Evolutionary conservation across 2,329 filamentous ascomycete species (phyloP), one percentile per base, ranked within the genome.

Genomic region (Colletotrichum echinochloae): DNA sequence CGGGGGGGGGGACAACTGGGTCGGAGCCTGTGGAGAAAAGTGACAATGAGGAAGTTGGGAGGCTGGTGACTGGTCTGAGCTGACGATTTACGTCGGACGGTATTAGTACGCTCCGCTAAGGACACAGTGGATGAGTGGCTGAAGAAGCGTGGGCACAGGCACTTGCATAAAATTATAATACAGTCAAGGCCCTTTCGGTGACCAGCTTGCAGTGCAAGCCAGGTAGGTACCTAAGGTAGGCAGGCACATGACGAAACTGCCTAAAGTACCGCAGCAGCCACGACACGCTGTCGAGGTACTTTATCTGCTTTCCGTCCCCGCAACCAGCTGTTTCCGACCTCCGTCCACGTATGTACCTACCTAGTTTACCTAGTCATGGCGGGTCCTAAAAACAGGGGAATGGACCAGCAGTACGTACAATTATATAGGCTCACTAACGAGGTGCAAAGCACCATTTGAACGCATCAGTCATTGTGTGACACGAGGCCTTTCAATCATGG

Each of bases 271-370:
- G 14, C 20, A 20, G 20, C 30, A 35, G 20, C 51, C 11, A 6
- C 11, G 12, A 54, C 23, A 30, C 35, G 51, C 20, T n/a, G 30
- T 20, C 1, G 48, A 51, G 26, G 26, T 30, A 51, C 48, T 16
- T 28, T 28, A 18, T 51, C 5, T 30, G 5, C 30, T 8, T 39
- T 28, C 7, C 28, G n/a, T 57, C 35, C 35, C 54, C 54, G 54
- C 14, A 57, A 41, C 35, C 54, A 37, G 35, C 28, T 54, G 54
- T 18, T 35, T 70, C 66, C 62, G 62, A 60, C 26, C 54, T 66
- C 62, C 66, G 66, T 49, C 30, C 12, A 18, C 26, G 11, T 18
- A n/a, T n/a, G n/a, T n/a, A n/a, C n/a, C n/a, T n/a, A n/a, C n/a
- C n/a, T n/a, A n/a, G n/a, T n/a, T n/a, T n/a, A n/a, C n/a, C n/a